These are phyloP conservation scores for Byssochlamys sp. DNA, from an alignment of 2,329 filamentous ascomycete species.

Conservation along the genomic window DNA sequence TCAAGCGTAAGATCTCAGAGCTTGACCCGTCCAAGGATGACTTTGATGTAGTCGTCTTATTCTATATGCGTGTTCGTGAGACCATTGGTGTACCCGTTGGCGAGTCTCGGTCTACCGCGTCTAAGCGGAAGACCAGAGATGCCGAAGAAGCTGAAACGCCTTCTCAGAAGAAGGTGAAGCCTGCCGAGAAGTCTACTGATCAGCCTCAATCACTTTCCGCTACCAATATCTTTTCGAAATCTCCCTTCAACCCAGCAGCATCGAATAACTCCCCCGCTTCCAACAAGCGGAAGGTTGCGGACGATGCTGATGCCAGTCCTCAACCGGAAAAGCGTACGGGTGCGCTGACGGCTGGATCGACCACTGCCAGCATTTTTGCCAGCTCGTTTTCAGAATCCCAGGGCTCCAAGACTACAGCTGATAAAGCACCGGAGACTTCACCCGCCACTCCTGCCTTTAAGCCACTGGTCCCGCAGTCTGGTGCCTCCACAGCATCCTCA, in stretches of 20 bases:
- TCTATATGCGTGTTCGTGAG: constrained; percentile 30
- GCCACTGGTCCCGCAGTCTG: constrained; percentile 9
- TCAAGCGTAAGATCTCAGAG: constrained; percentile 23
- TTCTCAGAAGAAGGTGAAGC: constrained; percentile 16
- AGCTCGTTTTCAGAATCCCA: constrained; percentile 19
- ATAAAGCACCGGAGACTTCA: constrained; percentile 3
- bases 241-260: constrained; percentile 10
- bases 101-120: constrained; percentile 9
- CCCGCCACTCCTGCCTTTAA: constrained; percentile 4
- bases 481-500: constrained; percentile 6
- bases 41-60: constrained; percentile 27
- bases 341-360: constrained; percentile 10
- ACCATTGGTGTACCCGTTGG: constrained; percentile 27
- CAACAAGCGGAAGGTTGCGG: constrained; percentile 12
- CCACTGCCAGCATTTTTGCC: constrained; percentile 22
- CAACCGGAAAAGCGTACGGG: constrained; percentile 11
- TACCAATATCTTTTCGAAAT: constrained; percentile 5
- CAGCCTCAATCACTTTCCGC: background rate
- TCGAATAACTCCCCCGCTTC: background rate
- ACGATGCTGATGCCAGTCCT: constrained; percentile 8
- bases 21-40: constrained; percentile 23
- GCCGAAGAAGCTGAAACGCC: constrained; percentile 10
- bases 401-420: constrained; percentile 3
- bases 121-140: constrained; percentile 19
- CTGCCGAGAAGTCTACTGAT: constrained; percentile 6